Base-by-base conservation (phyloP, 2,329 filamentous ascomycete genomes). In the Xylaria sp. region DNA sequence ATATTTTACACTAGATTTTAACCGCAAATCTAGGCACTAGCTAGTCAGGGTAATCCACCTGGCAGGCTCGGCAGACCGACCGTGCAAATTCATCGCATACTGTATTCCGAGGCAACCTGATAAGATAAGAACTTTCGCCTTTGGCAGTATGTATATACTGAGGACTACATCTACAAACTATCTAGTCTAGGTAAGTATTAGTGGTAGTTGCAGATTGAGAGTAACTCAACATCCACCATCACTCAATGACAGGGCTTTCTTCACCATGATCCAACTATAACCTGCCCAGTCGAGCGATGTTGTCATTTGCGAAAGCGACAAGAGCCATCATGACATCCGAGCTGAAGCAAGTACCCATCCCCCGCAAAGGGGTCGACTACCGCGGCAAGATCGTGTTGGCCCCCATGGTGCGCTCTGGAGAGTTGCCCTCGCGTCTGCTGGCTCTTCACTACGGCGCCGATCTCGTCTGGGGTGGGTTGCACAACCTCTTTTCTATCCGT, bases 371-470 rank as follows among this genome's bases (percentile, higher is more conserved):
- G 60, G 94, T 97, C 76, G 94, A 97, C 83, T 98, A 97, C 81
- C 89, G 95, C 74, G 92, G 92, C 81, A 97, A 97, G 81, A 83
- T 98, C 72, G 96, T 98, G 52, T 91, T 99, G 71, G 96, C 96
- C 69, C 96, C 96, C 46, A 99, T 99, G 96, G 95, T 97, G 66
- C 91, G 96, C 73, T 97, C 93, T n/a, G 96, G 96, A 77, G 96
- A 99, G 83, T 84, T 97, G 68, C 95, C 96, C 3, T 96, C 93
- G 45, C 90, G 96, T 66, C 86, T 99, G 30, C 82, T 97, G 50
- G 93, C 96, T 36, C 88, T 99, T 69, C 92, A 97, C 77, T 98
- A 99, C 79, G 96, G 96, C 72, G 96, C 96, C 60, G 96, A 99
- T 80, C 85, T 99, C 18, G 96, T 99, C 72, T 99, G 96, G 95